These are phyloP conservation scores for Oldenlandia corymbosa DNA, from an alignment of 257 asterid genomes.

Conservation along the genomic window DNA sequence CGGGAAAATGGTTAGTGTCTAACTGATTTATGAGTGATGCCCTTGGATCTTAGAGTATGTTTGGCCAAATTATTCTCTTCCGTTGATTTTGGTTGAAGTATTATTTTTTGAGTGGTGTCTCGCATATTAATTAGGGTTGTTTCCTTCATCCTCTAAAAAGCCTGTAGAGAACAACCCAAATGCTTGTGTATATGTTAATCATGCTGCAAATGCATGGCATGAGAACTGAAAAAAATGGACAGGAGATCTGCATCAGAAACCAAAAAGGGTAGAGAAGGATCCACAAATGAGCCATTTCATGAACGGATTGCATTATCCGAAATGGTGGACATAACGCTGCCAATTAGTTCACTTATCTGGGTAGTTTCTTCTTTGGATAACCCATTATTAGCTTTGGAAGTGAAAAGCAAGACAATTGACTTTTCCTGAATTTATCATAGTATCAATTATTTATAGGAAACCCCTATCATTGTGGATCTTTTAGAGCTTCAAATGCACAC, in stretches of 20 bases:
- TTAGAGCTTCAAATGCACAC: not conserved
- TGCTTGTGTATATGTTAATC: conserved; percentile 46
- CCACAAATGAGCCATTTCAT: conserved; percentile 65
- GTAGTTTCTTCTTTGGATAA: conserved; percentile 16
- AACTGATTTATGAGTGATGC: no score
- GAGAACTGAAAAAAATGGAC: conserved; percentile 75
- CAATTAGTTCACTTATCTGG: conserved; percentile 6
- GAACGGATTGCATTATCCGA: conserved; percentile 69
- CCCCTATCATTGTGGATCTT: not conserved
- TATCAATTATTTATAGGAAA: not conserved
- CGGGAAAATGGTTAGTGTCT: no score
- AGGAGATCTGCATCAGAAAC: conserved; percentile 50
- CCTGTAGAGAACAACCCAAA: conserved; percentile 39
- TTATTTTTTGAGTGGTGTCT: no score
- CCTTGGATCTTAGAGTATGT: no score
- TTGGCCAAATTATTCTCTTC: no score
- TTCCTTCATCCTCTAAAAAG: conserved; percentile 33
- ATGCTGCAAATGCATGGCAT: conserved; percentile 81
- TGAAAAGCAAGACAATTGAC: not conserved
- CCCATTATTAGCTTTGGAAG: conserved; percentile 4
- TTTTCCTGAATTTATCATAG: not conserved
- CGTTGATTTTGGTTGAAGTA: no score
- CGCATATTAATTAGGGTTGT: no score
- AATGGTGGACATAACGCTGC: conserved; percentile 41
- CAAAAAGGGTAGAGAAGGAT: conserved; percentile 53